Percentiles rank a stretch among this genome's conserved stretches.
phyloP scores from a whole-genome alignment of 2,329 filamentous ascomycete species.

The Pyrenophora seminiperda region DNA sequence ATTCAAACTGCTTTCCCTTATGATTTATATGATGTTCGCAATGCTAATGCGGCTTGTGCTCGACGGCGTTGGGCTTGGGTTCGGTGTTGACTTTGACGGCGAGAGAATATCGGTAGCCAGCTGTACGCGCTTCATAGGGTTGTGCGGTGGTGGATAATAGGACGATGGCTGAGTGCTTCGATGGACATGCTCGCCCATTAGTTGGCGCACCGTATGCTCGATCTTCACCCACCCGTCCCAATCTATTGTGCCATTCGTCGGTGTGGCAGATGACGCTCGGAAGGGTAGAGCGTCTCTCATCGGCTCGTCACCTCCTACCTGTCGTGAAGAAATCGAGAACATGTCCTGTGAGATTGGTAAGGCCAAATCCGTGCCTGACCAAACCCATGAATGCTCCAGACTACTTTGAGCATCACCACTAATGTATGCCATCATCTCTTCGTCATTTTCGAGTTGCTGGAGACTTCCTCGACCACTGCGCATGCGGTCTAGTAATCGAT shows the following conservation, averaged over 20 bases:
- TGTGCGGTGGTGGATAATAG: slow-evolving; percentile 48
- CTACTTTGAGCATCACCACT: slow-evolving; percentile 84
- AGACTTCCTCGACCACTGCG: slow-evolving; percentile 50
- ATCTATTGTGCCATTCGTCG: slow-evolving; percentile 63
- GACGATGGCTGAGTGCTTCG: slow-evolving; percentile 28
- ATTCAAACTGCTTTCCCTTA: background rate
- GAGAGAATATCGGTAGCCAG: slow-evolving; percentile 34
- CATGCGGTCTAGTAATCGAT: slow-evolving; percentile 64
- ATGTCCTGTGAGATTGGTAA: slow-evolving; percentile 10
- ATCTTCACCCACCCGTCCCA: slow-evolving; percentile 84
- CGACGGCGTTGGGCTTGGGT: slow-evolving; percentile 38
- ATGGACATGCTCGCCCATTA: slow-evolving; percentile 57
- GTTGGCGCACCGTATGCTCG: slow-evolving; percentile 64
- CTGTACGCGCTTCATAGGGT: slow-evolving; percentile 46
- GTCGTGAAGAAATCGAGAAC: slow-evolving; percentile 14
- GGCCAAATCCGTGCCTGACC: slow-evolving; percentile 59
- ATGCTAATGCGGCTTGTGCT: slow-evolving; percentile 54
- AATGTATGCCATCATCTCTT: slow-evolving; percentile 85
- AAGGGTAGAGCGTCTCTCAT: slow-evolving; percentile 52
- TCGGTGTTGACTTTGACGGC: slow-evolving; percentile 23
- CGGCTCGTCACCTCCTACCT: slow-evolving; percentile 28
- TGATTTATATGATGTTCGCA: slow-evolving; percentile 50
- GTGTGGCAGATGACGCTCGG: slow-evolving; percentile 59
- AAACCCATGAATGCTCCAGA: slow-evolving; percentile 81
- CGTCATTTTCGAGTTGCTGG: slow-evolving; percentile 66